phyloP scores from a whole-genome alignment of 306 rosid species.

The Vigna angularis region DNA sequence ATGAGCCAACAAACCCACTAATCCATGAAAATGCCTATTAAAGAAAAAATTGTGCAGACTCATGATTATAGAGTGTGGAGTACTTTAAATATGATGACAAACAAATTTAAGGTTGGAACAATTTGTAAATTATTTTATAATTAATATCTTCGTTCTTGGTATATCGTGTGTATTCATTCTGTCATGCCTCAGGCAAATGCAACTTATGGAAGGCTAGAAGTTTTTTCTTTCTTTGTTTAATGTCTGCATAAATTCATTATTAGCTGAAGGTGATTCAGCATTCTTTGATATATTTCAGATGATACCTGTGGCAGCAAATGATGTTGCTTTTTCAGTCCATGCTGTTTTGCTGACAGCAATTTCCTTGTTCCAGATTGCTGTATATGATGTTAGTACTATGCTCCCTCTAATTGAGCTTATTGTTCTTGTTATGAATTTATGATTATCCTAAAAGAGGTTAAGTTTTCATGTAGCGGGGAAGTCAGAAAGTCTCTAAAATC shows the following conservation, averaged over 20 bases:
- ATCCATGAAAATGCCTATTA: neutral
- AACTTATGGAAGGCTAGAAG: too few relatives aligned
- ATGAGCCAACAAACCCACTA: neutral
- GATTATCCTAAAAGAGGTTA: slow-evolving; percentile 13
- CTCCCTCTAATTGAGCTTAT: neutral
- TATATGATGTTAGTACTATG: slow-evolving; percentile 68
- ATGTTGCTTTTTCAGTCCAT: slow-evolving; percentile 88
- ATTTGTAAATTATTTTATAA: too few relatives aligned
- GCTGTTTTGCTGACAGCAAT: slow-evolving; percentile 84
- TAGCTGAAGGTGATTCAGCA: neutral
- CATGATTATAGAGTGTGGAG: neutral
- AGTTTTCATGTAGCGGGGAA: slow-evolving; percentile 70
- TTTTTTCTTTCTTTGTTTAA: neutral
- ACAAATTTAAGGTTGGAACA: too few relatives aligned
- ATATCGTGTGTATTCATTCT: too few relatives aligned
- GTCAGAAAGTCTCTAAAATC: slow-evolving; percentile 72
- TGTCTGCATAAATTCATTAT: neutral
- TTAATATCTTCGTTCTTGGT: too few relatives aligned
- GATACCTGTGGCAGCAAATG: slow-evolving; percentile 97
- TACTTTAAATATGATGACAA: too few relatives aligned
- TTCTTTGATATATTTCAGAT: slow-evolving; percentile 58
- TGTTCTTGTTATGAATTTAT: slow-evolving; percentile 14
- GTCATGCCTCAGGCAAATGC: too few relatives aligned
- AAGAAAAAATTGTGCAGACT: neutral
- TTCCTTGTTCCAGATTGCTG: slow-evolving; percentile 72